Evolutionary conservation across 2,329 filamentous ascomycete species (phyloP), one percentile per base, ranked within the genome.

Genomic region (Claviceps cyperi): DNA sequence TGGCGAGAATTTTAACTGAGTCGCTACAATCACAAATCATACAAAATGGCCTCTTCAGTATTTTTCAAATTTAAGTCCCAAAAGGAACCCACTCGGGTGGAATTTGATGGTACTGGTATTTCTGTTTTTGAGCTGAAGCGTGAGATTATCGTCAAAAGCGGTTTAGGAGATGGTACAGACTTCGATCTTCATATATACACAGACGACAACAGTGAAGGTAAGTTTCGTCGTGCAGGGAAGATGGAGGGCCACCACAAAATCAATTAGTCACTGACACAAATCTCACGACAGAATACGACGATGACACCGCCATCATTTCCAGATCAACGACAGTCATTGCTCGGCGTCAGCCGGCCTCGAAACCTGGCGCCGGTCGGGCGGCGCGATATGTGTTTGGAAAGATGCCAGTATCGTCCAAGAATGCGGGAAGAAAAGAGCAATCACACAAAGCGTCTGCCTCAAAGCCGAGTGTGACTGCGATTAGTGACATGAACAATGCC

Each of bases 61-160:
- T 97, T 96, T 72, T 98, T 96, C 86, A 95, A 95, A 73, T 98
- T 98, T 83, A 97, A 96, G 73, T 97, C 91, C 59, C 89, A 94
- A 66, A 96, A 89, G 73, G 92, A 97, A 65, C 87, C 89, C 53
- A 88, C 88, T 51, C 82, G 90, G 63, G 89, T 98, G 61, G 86
- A 90, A 63, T 97, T 98, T 68, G 91, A 98, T 69, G 92, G 92
- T 64, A 96, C 91, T 60, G 88, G 88, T 68, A 94, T 97, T 64
- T 95, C 91, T 54, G 92, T 97, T 56, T 98, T 97, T 70, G 94
- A 98, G 66, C 77, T 98, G 64, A 98, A 98, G 73, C 86, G 91
- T 73, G 92, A 97, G 71, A 98, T 98, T 63, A 98, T 98, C 72
- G 82, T 79, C 66, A 86, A 91, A 67, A 94, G 88, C 68, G 88